Evolutionary conservation across 129 eudicot species (phyloP).

Genomic region (Lactuca saligna): DNA sequence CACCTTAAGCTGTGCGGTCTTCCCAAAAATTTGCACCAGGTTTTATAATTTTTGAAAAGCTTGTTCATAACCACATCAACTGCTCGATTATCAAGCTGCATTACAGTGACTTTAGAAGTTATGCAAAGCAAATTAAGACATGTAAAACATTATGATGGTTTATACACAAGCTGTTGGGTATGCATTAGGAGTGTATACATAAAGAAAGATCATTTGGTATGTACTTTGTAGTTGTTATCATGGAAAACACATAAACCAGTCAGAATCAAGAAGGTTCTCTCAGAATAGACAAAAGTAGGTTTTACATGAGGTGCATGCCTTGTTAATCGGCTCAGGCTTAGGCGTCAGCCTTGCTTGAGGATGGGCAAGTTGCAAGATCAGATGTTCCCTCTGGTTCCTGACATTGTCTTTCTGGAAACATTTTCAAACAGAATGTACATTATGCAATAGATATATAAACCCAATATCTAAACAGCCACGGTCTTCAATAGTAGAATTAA

Average conservation of each 20-base stretch:
- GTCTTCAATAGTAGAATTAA: background rate
- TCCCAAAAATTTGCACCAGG: conserved; percentile 97
- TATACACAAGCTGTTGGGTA: conserved; percentile 10
- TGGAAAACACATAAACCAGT: conserved; percentile 21
- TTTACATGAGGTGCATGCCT: conserved; percentile 54
- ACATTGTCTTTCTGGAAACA: conserved; percentile 84
- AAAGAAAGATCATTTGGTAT: conserved; percentile 8
- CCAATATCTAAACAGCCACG: conserved; percentile 6
- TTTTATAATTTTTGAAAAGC: conserved; percentile 91
- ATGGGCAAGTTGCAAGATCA: conserved; percentile 81
- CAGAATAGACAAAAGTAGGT: conserved; percentile 33
- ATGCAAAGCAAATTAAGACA: conserved; percentile 10
- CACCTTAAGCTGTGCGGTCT: conserved; percentile 92
- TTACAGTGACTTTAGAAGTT: conserved; percentile 22
- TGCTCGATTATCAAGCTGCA: conserved; percentile 98
- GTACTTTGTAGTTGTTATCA: conserved; percentile 10
- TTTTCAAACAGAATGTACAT: conserved; percentile 19
- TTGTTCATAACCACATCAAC: conserved; percentile 78
- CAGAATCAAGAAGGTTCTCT: conserved; percentile 25
- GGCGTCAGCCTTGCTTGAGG: conserved; percentile 83
- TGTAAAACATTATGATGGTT: conserved; percentile 7
- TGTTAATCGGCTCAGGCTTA: conserved; percentile 83
- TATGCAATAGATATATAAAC: conserved; percentile 20
- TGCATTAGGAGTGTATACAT: conserved; percentile 23
- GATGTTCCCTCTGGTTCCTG: conserved; percentile 91